A percentile compares a stretch with the other conserved stretches of the same genome.
Conservation (phyloP, 257 asterid genomes). For the Solanum megistacrolobum region DNA sequence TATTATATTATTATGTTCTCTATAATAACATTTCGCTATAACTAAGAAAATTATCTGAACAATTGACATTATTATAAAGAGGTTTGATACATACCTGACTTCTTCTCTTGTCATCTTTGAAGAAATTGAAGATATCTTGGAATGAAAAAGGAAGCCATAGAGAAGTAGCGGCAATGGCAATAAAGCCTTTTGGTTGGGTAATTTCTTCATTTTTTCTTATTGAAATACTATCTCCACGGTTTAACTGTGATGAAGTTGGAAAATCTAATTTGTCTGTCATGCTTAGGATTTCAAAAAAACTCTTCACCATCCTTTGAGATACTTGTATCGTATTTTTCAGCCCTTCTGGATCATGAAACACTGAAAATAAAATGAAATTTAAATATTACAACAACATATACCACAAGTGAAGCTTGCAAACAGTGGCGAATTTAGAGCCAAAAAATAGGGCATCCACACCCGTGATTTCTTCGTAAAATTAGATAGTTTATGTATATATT, state of each 20-base stretch:
- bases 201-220: conserved; percentile 19
- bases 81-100: conserved; percentile 20
- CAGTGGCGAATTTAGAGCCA: too few species aligned
- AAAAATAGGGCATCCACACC: too few species aligned
- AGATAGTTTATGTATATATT: too few species aligned
- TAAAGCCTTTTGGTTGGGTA: conserved; percentile 32
- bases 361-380: conserved; percentile 7
- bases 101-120: conserved; percentile 30
- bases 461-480: too few species aligned
- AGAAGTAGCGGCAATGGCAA: conserved; percentile 47
- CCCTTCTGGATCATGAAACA: conserved; percentile 30
- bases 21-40: background rate
- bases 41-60: background rate
- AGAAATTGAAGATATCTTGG: conserved; percentile 30
- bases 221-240: conserved; percentile 37
- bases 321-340: conserved; percentile 36
- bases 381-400: background rate
- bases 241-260: conserved; percentile 19
- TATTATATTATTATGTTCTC: background rate
- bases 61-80: background rate
- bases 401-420: background rate
- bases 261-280: conserved; percentile 34
- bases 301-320: conserved; percentile 57
- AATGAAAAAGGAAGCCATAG: conserved; percentile 41
- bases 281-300: conserved; percentile 37